Base-by-base conservation (phyloP, 257 asterid species). In the Scutellaria galericulata region DNA sequence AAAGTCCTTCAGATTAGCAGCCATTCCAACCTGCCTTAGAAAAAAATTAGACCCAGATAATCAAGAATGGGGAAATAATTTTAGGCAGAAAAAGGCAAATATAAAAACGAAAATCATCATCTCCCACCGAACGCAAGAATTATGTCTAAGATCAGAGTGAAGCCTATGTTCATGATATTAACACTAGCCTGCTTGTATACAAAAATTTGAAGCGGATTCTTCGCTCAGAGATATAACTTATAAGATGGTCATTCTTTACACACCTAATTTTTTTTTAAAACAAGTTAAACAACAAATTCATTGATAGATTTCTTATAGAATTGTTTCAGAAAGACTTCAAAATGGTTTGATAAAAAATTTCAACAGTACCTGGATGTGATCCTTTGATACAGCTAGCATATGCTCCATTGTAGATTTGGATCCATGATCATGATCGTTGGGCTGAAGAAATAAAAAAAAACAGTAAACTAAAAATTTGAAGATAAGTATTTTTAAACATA, bases 401-500 rank as follows among this genome's bases (percentile, higher is more conserved):
- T 58, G 88, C 77, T 83, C 86, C 7, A 77, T 76, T 59, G 66
- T 75, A 71, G 89, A 86, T 75, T 80, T 66, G 82, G 79, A 73
- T 65, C 96, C 96, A 74, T 85, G 93, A 64, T 91, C 95, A 80
- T 89, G 90, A 64, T 77, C 90, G 58, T 91, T 93, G 61, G 98
- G 93, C 98, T 91, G 89, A 76, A 83, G 65, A 80, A 73, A 70
- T 53, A 56, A 37, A 63, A 37, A 63, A 13, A 9, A 71, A 69
- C 44, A 63, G 20, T 22, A 12, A 66, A 45, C 7, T 64, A 9
- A 7, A 8, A 6, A 10, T 52, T 52, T 44, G 31, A 39, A 61
- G 9, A 24, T 15, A 68, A 14, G 60, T 46, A 40, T 31, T 31
- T 31, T 31, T 31, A 31, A 31, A 31, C 37, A 31, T 31, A 31